Base-by-base conservation (phyloP, 345 rosid genomes). In the Syzygium aqueum region DNA sequence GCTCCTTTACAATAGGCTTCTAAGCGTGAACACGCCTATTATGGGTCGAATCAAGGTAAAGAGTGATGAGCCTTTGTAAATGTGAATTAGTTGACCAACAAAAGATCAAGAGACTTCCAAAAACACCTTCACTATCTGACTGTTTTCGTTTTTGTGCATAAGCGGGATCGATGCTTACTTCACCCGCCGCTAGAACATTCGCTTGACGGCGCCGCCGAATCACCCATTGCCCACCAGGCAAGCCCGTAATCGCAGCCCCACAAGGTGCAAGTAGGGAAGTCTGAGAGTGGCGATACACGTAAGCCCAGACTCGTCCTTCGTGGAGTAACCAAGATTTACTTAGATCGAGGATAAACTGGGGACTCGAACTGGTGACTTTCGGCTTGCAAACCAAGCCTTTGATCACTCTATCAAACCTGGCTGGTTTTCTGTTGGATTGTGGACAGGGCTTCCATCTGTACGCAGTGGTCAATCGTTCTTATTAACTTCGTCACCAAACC, bases 151-250 rank as follows among this genome's bases (percentile, higher is more conserved):
- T 43, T 16, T 30, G 78, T 67, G 12, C 78, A 30, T 33, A 17
- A 67, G 33, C 0, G 23, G 23, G 46, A 67, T 30, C 9, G 12
- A 6, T 7, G 46, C 80, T 49, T 0, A 2, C 0, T 8, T 67
- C 80, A 0, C 7, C 80, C 13, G 3, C 80, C 13, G 3, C 12
- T 33, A 8, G 2, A 73, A 73, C 21, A 8, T 33, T 73, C 13
- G 25, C 25, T 19, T 2, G 46, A 33, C 0, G 3, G 1, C 0
- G 46, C 25, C 23, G 2, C 33, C 13, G 25, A 67, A 67, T 14
- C 80, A 67, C 25, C 80, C 13, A 17, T 9, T 9, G 25, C 46
- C 46, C 25, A 17, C 80, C 13, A 6, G 53, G 53, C 51, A 50
- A 50, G 51, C 51, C 51, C 51, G 51, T 50, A 50, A 50, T 50